Evolutionary conservation across 768 basidiomycete genomes (phyloP).

Genomic region (Lactarius deliciosus): DNA sequence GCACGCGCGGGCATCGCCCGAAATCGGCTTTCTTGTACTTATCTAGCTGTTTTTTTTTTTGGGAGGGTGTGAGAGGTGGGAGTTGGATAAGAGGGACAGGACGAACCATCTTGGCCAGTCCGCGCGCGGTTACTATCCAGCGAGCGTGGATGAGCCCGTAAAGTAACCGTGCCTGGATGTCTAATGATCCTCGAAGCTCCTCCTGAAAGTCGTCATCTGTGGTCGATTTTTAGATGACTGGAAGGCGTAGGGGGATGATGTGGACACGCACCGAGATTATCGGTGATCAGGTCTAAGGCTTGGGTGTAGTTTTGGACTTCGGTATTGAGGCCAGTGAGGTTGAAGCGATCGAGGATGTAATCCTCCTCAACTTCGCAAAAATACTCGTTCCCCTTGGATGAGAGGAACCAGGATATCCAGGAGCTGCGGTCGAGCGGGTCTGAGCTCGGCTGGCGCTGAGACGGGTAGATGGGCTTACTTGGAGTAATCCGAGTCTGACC

Average conservation of each 20-base stretch:
- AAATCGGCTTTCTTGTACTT: conserved; percentile 99
- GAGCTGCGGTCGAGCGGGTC: conserved; percentile 35
- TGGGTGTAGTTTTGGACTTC: conserved; percentile 94
- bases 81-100: not conserved
- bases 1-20: conserved; percentile 95
- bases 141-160: conserved; percentile 97
- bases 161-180: conserved; percentile 88
- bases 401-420: conserved; percentile 99
- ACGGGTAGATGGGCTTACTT: conserved; percentile 55
- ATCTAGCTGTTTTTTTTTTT: conserved; percentile 61
- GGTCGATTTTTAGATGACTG: not conserved
- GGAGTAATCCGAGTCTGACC: conserved; percentile 94
- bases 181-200: conserved; percentile 86
- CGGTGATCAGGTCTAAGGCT: conserved; percentile 94
- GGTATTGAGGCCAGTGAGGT: conserved; percentile 94
- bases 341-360: conserved; percentile 97
- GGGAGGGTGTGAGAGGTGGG: conserved; percentile 4
- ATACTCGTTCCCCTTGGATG: conserved; percentile 98
- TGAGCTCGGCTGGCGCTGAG: conserved; percentile 17
- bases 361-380: conserved; percentile 99
- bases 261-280: conserved; percentile 74
- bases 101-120: conserved; percentile 90
- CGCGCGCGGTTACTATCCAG: conserved; percentile 94
- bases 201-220: conserved; percentile 94
- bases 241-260: not conserved